These are phyloP conservation scores for Zoysia japonica DNA, from an alignment of 176 grass and related monocot species.

Conservation along the genomic window DNA sequence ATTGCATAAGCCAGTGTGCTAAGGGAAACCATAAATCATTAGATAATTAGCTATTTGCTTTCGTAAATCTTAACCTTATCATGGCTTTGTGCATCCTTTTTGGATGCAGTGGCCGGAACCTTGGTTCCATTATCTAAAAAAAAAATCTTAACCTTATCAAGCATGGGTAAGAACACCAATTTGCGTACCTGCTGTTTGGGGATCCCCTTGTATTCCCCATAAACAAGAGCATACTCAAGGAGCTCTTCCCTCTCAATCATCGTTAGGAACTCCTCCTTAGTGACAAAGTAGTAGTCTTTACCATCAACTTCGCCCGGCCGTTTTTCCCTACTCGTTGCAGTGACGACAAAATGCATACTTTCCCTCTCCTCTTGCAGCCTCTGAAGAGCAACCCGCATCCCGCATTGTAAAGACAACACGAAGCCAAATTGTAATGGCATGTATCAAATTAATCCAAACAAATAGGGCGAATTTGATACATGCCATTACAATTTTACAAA, in stretches of 20 bases:
- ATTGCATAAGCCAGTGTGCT: not conserved
- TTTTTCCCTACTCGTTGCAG: conserved; percentile 69
- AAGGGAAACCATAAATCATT: not conserved
- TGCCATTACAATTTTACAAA: no score
- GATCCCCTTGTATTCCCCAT: conserved; percentile 92
- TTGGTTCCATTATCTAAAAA: no score
- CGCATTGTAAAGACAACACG: not conserved
- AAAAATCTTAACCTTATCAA: not conserved
- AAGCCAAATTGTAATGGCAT: not conserved
- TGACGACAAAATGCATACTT: conserved; percentile 82
- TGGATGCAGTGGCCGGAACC: no score
- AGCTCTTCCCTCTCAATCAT: conserved; percentile 91
- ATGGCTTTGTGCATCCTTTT: no score
- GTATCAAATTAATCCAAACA: no score
- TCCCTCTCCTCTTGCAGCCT: conserved; percentile 79
- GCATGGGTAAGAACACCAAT: not conserved
- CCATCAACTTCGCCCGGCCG: conserved; percentile 80
- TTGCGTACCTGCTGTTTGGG: conserved; percentile 87
- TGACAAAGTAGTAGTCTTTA: conserved; percentile 92
- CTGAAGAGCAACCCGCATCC: conserved; percentile 43
- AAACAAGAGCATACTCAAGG: conserved; percentile 89
- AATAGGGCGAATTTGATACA: no score
- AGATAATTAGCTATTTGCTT: not conserved
- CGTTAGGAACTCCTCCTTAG: conserved; percentile 77
- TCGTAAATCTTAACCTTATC: not conserved